Evolutionary conservation across 2,329 filamentous ascomycete genomes (phyloP).

Genomic region (Exserohilum rostratum): DNA sequence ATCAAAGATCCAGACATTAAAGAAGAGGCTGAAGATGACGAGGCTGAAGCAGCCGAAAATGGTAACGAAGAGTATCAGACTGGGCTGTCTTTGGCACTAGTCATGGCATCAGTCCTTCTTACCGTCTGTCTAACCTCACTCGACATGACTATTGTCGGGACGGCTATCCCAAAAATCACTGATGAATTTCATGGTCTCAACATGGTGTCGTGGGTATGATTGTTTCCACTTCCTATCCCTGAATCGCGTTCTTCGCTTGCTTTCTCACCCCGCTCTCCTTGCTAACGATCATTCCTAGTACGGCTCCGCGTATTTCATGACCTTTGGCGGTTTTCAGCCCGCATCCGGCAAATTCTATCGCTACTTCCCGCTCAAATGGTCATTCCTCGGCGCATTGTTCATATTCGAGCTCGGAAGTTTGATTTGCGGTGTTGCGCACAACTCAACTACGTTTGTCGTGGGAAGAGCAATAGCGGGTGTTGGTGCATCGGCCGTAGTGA

Average conservation of each 20-base stretch:
- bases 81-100: neutral
- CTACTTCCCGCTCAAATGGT: conserved; percentile 50
- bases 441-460: conserved; percentile 46
- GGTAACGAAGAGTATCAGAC: neutral
- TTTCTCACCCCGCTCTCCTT: too few species aligned
- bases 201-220: conserved; percentile 15
- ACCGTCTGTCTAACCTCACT: neutral
- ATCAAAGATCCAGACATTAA: neutral
- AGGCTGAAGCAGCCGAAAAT: neutral
- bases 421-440: conserved; percentile 55
- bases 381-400: conserved; percentile 43
- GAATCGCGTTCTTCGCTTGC: too few species aligned
- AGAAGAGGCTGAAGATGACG: neutral
- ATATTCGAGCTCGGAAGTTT: conserved; percentile 63
- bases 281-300: conserved; percentile 23
- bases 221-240: too few species aligned
- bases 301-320: conserved; percentile 15
- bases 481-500: conserved; percentile 46
- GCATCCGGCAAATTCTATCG: conserved; percentile 43
- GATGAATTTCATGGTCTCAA: conserved; percentile 19
- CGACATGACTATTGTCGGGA: conserved; percentile 33
- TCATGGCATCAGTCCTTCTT: neutral
- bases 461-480: conserved; percentile 49
- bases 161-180: conserved; percentile 40
- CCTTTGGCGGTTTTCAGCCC: neutral